Evolutionary conservation across 1,139 yeast species (phyloP).

Genomic region (Taphrina populina): DNA sequence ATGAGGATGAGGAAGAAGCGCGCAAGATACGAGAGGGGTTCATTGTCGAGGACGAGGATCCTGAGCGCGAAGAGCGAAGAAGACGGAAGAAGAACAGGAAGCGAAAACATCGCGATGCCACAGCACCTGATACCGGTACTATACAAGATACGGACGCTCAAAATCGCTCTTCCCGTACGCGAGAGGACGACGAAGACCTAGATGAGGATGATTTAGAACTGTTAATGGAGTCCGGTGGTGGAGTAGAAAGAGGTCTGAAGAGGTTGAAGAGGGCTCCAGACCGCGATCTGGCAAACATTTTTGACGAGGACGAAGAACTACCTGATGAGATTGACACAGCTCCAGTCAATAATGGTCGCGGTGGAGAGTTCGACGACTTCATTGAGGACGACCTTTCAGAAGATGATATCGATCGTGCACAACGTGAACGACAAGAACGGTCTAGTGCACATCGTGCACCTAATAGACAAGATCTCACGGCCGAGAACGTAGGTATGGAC

Average conservation of each 20-base stretch:
- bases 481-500: slow-evolving; percentile 57
- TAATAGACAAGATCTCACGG: slow-evolving; percentile 26
- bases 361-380: slow-evolving; percentile 90
- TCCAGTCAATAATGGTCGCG: slow-evolving; percentile 47
- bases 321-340: slow-evolving; percentile 46
- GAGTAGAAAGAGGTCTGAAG: slow-evolving; percentile 57
- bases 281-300: slow-evolving; percentile 62
- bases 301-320: slow-evolving; percentile 76
- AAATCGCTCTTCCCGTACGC: slow-evolving; percentile 38
- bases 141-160: slow-evolving; percentile 37
- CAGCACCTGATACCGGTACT: slow-evolving; percentile 37
- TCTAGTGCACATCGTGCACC: slow-evolving; percentile 3
- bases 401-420: slow-evolving; percentile 61
- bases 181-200: slow-evolving; percentile 58
- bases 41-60: slow-evolving; percentile 88
- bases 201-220: slow-evolving; percentile 95
- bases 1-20: slow-evolving; percentile 49
- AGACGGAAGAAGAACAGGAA: slow-evolving; percentile 42
- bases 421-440: slow-evolving; percentile 42
- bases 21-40: slow-evolving; percentile 77
- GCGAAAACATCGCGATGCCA: slow-evolving; percentile 37
- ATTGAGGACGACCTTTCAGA: slow-evolving; percentile 96
- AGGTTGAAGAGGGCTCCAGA: slow-evolving; percentile 66
- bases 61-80: slow-evolving; percentile 54
- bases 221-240: slow-evolving; percentile 86